Evolutionary conservation across 345 rosid species (phyloP).

Genomic region (Garcia nutans): DNA sequence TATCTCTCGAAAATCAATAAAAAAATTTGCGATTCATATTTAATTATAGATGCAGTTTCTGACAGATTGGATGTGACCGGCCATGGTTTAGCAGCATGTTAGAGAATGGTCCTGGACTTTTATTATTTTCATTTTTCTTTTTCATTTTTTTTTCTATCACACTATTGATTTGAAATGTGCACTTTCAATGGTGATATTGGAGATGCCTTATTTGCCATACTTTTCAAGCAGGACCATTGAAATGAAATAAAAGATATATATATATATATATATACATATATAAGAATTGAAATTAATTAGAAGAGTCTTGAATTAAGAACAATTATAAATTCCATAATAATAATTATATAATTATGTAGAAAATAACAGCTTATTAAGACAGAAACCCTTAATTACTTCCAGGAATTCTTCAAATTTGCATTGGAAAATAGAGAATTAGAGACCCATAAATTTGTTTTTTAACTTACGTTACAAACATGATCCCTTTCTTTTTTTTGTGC

Average conservation of each 20-base stretch:
- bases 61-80: neutral
- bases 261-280: neutral
- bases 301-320: neutral
- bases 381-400: neutral
- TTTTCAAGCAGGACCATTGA: constrained; percentile 4
- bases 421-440: constrained; percentile 3
- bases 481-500: neutral
- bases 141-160: constrained; percentile 3
- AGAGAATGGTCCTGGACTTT: neutral
- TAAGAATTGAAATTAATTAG: too few relatives aligned
- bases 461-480: neutral
- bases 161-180: constrained; percentile 8
- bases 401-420: constrained; percentile 15
- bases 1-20: too few relatives aligned
- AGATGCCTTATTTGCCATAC: neutral
- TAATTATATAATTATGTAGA: too few relatives aligned
- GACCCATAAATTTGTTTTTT: neutral
- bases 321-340: neutral
- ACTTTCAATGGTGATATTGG: constrained; percentile 12
- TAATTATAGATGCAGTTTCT: neutral
- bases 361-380: neutral
- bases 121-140: neutral
- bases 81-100: neutral
- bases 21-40: too few relatives aligned
- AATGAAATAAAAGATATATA: neutral